phyloP scores from a whole-genome alignment of 2,329 filamentous ascomycete species.

The Gremmenia infestans region DNA sequence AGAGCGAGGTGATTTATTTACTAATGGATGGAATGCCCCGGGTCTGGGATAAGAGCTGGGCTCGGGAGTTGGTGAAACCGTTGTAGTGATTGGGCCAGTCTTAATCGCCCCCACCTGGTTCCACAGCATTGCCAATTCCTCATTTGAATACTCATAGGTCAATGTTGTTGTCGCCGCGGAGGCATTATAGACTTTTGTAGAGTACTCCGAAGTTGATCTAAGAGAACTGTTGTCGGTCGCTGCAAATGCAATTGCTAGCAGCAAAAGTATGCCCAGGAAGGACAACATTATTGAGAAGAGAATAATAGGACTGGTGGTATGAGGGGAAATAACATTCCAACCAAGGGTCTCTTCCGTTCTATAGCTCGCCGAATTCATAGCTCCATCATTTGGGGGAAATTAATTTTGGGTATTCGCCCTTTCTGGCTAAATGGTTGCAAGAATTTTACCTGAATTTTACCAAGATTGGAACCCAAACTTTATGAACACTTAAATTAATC shows the following conservation, averaged over 20 bases:
- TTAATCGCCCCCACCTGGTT: constrained; percentile 39
- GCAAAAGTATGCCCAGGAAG: not conserved
- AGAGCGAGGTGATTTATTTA: constrained; percentile 29
- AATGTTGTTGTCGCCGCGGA: constrained; percentile 39
- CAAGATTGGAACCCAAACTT: not conserved
- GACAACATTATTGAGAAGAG: not conserved
- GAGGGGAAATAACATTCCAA: too few relatives aligned
- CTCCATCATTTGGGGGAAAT: not conserved
- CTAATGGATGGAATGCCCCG: constrained; percentile 38
- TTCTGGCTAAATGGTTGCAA: not conserved
- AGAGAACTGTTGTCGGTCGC: not conserved
- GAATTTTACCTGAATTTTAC: not conserved
- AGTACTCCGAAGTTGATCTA: constrained; percentile 14
- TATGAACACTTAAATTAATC: too few relatives aligned
- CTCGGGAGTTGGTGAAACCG: constrained; percentile 39
- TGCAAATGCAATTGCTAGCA: constrained; percentile 1
- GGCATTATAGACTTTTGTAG: constrained; percentile 33
- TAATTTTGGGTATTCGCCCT: not conserved
- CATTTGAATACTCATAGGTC: constrained; percentile 42
- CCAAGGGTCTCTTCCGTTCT: too few relatives aligned
- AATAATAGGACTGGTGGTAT: too few relatives aligned
- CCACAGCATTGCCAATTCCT: constrained; percentile 42
- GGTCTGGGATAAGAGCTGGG: constrained; percentile 36
- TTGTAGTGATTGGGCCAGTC: constrained; percentile 38
- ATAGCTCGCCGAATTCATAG: too few relatives aligned